Evolutionary conservation across 2,329 filamentous ascomycete genomes (phyloP).

Genomic region (Pseudogymnoascus sp.): DNA sequence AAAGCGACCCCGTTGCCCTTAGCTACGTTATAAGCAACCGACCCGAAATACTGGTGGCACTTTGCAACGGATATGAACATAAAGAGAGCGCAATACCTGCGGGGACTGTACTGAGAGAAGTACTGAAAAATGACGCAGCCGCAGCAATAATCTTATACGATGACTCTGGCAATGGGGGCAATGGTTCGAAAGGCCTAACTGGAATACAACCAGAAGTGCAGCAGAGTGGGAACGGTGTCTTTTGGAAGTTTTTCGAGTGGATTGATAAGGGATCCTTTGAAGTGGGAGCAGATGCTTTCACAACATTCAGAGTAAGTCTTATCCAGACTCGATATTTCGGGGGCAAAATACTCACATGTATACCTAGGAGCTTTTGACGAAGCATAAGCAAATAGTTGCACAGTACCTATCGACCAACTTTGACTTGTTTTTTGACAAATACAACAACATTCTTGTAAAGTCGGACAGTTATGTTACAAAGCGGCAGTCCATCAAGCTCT

Average conservation of each 20-base stretch:
- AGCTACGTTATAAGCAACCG: constrained; percentile 81
- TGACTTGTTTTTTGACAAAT: constrained; percentile 83
- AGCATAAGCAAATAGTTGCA: constrained; percentile 85
- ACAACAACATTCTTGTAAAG: constrained; percentile 80
- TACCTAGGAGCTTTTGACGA: constrained; percentile 77
- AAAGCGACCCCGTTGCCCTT: constrained; percentile 73
- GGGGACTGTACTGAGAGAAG: constrained; percentile 80
- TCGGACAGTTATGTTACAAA: constrained; percentile 97
- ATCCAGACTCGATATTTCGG: neutral
- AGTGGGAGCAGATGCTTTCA: constrained; percentile 94
- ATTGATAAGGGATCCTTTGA: constrained; percentile 96
- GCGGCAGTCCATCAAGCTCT: constrained; percentile 91
- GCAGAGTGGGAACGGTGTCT: constrained; percentile 75
- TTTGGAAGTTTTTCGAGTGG: constrained; percentile 97
- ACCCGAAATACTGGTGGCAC: constrained; percentile 77
- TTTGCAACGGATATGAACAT: constrained; percentile 84
- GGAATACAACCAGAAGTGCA: constrained; percentile 68
- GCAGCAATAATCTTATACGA: constrained; percentile 90
- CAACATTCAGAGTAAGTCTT: constrained; percentile 74
- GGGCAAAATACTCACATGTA: neutral
- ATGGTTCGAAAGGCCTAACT: constrained; percentile 66
- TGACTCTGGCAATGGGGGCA: constrained; percentile 64
- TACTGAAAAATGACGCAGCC: constrained; percentile 81
- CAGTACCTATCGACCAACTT: constrained; percentile 86
- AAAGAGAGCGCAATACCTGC: constrained; percentile 88